phyloP scores from a whole-genome alignment of 331 rosid genomes.

The Quercus tomentella region DNA sequence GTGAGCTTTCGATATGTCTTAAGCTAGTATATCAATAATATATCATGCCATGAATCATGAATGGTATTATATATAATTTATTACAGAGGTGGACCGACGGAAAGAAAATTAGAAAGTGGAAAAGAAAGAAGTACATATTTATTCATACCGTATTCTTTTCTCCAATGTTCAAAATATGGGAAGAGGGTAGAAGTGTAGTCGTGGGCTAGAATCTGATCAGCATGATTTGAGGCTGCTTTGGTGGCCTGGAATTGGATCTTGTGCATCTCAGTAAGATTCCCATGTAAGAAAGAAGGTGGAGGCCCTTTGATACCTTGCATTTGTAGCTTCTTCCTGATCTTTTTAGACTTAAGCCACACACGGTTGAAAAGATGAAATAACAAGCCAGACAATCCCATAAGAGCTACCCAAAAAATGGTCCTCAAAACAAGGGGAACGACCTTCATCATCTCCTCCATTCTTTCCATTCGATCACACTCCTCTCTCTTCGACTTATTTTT shows the following conservation, averaged over 20 bases:
- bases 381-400: conserved; percentile 37
- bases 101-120: background rate
- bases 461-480: background rate
- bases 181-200: conserved; percentile 80
- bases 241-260: conserved; percentile 46
- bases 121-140: background rate
- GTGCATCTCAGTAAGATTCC: conserved; percentile 82
- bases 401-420: conserved; percentile 22
- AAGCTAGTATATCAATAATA: background rate
- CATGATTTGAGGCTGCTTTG: conserved; percentile 15
- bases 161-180: conserved; percentile 87
- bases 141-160: conserved; percentile 69
- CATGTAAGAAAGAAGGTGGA: conserved; percentile 61
- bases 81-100: background rate
- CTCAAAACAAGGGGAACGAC: conserved; percentile 23
- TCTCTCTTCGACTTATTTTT: background rate
- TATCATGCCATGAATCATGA: background rate
- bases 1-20: background rate
- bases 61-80: background rate
- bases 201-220: conserved; percentile 50
- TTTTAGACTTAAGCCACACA: conserved; percentile 45
- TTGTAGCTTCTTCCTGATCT: conserved; percentile 50
- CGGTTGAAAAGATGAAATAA: conserved; percentile 34
- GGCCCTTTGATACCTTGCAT: conserved; percentile 85
- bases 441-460: conserved; percentile 28